These are phyloP conservation scores for Keithomyces neogunnii DNA, from an alignment of 2,329 filamentous ascomycete species.

Conservation along the genomic window DNA sequence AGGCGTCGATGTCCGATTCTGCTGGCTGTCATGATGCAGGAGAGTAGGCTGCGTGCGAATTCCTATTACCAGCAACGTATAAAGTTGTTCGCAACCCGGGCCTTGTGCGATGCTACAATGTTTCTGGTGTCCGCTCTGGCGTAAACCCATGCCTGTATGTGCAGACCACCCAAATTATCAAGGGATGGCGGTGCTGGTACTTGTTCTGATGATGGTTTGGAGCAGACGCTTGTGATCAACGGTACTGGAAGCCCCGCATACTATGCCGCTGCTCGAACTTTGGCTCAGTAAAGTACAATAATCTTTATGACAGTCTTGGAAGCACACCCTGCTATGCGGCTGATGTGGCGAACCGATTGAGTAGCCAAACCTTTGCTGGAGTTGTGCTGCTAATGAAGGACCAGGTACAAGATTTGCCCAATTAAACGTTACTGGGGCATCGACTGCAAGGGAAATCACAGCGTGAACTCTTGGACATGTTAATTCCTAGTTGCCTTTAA, in stretches of 20 bases:
- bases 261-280: too few species aligned
- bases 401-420: constrained; percentile 30
- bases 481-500: neutral
- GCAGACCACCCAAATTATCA: constrained; percentile 22
- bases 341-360: too few species aligned
- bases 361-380: constrained; percentile 26
- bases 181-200: too few species aligned
- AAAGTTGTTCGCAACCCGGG: constrained; percentile 31
- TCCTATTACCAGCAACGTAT: constrained; percentile 27
- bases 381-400: constrained; percentile 30
- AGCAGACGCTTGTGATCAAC: too few species aligned
- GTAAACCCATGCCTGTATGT: constrained; percentile 19
- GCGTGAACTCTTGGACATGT: neutral
- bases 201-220: too few species aligned
- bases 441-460: neutral
- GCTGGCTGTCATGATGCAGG: constrained; percentile 34
- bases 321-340: too few species aligned
- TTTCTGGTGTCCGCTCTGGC: constrained; percentile 25
- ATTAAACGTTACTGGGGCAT: too few species aligned
- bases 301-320: too few species aligned
- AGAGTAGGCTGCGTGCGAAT: constrained; percentile 35
- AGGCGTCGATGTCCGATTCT: constrained; percentile 30
- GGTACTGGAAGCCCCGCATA: too few species aligned
- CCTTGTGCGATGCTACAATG: constrained; percentile 30
- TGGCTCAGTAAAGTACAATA: too few species aligned